Evolutionary conservation across 2,329 filamentous ascomycete genomes (phyloP).

Genomic region (Metarhizium robertsii): DNA sequence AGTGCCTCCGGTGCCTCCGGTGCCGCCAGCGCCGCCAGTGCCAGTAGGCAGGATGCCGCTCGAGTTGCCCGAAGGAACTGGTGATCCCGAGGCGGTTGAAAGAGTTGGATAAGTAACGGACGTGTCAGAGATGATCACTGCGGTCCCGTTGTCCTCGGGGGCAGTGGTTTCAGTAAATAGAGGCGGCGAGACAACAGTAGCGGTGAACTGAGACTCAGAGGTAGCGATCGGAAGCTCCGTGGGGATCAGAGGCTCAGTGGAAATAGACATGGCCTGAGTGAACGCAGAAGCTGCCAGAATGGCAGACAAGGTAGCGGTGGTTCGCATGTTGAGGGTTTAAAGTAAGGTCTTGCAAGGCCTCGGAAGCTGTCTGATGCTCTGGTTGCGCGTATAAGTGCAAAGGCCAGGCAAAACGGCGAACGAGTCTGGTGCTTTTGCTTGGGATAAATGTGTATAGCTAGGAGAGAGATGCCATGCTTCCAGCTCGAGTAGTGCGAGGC

Average conservation of each 20-base stretch:
- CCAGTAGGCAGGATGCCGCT: slow-evolving; percentile 1
- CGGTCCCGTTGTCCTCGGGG: background rate
- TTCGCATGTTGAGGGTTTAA: slow-evolving; percentile 11
- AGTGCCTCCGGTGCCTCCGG: background rate
- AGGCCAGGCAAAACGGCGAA: background rate
- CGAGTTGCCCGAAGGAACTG: slow-evolving; percentile 1
- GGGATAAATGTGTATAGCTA: too few relatives aligned
- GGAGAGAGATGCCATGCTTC: too few relatives aligned
- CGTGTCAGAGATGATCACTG: background rate
- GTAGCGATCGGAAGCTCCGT: background rate
- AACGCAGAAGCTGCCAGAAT: slow-evolving; percentile 9
- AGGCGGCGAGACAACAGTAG: background rate
- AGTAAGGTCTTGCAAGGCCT: background rate
- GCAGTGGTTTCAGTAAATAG: background rate
- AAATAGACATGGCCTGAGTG: background rate
- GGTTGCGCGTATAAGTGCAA: background rate
- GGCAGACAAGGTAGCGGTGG: slow-evolving; percentile 8
- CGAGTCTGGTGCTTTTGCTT: too few relatives aligned
- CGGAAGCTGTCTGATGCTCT: background rate
- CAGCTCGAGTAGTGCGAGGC: background rate
- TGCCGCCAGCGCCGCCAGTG: background rate
- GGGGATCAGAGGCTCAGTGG: background rate
- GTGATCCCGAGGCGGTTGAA: background rate
- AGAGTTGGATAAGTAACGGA: background rate
- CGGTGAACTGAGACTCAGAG: background rate